Percentiles rank a stretch among this genome's conserved stretches.
Evolutionary conservation across 2,329 filamentous ascomycete species (phyloP).

Genomic region (Colletotrichum liriopes): DNA sequence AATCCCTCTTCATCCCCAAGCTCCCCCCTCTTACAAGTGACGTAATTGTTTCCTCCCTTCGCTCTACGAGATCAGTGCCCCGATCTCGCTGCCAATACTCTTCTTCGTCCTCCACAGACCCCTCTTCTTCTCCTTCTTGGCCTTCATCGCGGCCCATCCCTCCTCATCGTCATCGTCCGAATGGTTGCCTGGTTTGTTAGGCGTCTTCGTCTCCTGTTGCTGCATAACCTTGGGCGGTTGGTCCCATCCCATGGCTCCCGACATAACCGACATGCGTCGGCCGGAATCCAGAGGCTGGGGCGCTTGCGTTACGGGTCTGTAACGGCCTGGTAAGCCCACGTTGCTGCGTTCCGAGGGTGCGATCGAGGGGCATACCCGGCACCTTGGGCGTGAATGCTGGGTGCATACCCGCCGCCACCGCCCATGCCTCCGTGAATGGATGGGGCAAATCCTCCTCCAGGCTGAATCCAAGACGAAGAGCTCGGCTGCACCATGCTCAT

Average conservation of each 20-base stretch:
- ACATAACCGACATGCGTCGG: constrained; percentile 56
- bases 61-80: constrained; percentile 61
- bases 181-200: constrained; percentile 58
- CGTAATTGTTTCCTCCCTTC: neutral
- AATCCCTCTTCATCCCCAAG: neutral
- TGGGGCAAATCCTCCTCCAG: constrained; percentile 62
- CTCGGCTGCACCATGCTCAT: constrained; percentile 89
- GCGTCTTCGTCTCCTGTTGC: constrained; percentile 44
- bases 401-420: constrained; percentile 60
- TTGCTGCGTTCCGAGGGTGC: constrained; percentile 97
- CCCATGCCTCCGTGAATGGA: constrained; percentile 57
- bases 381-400: constrained; percentile 66
- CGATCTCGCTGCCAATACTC: constrained; percentile 63
- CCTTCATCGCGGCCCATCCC: constrained; percentile 80
- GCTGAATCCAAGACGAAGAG: constrained; percentile 71
- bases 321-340: constrained; percentile 89
- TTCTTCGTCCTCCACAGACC: constrained; percentile 78
- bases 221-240: constrained; percentile 56
- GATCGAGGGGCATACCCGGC: constrained; percentile 87
- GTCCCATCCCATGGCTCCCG: constrained; percentile 55
- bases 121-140: constrained; percentile 78
- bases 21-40: neutral
- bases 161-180: constrained; percentile 77
- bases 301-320: constrained; percentile 87
- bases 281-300: constrained; percentile 49